phyloP scores from a whole-genome alignment of 2,329 filamentous ascomycete genomes.

The Aureobasidium sp. region DNA sequence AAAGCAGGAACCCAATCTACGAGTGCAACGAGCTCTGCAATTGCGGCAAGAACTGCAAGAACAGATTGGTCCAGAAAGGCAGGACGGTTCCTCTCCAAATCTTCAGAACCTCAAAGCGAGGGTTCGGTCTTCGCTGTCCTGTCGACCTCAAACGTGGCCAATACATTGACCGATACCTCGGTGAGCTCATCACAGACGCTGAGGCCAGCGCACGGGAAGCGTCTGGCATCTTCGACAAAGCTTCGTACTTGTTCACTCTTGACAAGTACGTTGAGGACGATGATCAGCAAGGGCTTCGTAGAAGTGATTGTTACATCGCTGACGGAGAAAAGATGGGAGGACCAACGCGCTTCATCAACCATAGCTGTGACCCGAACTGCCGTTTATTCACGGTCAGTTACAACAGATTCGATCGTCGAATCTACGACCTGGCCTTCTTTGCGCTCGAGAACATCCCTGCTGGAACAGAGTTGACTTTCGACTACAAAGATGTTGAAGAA shows the following conservation, averaged over 20 bases:
- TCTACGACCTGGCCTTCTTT: conserved; percentile 73
- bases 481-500: conserved; percentile 63
- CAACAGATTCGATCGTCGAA: conserved; percentile 63
- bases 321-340: conserved; percentile 70
- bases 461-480: conserved; percentile 67
- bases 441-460: conserved; percentile 57
- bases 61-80: conserved; percentile 68
- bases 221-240: conserved; percentile 54
- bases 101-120: conserved; percentile 64
- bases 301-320: conserved; percentile 37
- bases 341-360: conserved; percentile 74
- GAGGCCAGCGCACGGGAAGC: conserved; percentile 59
- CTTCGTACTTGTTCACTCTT: conserved; percentile 70
- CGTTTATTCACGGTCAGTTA: conserved; percentile 72
- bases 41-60: conserved; percentile 59
- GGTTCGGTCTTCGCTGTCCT: conserved; percentile 61
- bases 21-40: conserved; percentile 68
- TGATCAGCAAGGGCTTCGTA: conserved; percentile 38
- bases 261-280: conserved; percentile 63
- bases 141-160: conserved; percentile 61
- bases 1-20: conserved; percentile 52
- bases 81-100: conserved; percentile 64
- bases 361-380: conserved; percentile 71
- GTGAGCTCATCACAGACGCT: conserved; percentile 44
- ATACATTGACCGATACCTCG: conserved; percentile 73